These are phyloP conservation scores for Apiospora saccharicola DNA, from an alignment of 2,329 filamentous ascomycete genomes.

Conservation along the genomic window DNA sequence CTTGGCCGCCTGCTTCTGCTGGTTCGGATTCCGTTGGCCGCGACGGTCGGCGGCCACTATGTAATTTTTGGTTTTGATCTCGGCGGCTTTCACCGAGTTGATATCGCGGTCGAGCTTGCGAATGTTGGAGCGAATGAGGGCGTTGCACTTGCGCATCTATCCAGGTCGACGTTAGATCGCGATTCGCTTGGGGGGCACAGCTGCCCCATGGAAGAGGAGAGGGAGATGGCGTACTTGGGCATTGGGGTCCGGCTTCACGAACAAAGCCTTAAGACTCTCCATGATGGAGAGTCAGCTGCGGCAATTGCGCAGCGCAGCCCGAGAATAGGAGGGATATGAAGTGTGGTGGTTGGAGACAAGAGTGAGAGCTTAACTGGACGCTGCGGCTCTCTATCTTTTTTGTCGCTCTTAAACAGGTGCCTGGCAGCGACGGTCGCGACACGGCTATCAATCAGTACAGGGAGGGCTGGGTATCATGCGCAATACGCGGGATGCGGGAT, in stretches of 20 bases:
- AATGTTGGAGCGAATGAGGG: constrained; percentile 86
- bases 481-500: neutral
- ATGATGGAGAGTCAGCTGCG: constrained; percentile 56
- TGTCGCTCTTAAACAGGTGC: neutral
- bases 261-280: constrained; percentile 86
- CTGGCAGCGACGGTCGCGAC: neutral
- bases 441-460: constrained; percentile 9
- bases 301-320: constrained; percentile 14
- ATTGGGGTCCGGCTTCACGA: constrained; percentile 92
- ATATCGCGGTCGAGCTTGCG: constrained; percentile 97
- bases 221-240: constrained; percentile 72
- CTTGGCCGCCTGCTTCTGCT: constrained; percentile 77
- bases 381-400: neutral
- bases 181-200: constrained; percentile 3
- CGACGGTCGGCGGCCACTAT: constrained; percentile 86
- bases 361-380: neutral
- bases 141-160: constrained; percentile 94
- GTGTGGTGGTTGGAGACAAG: neutral
- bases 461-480: neutral
- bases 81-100: constrained; percentile 75
- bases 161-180: constrained; percentile 1
- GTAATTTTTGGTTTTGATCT: constrained; percentile 83
- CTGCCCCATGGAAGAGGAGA: neutral
- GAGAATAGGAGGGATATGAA: neutral
- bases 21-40: constrained; percentile 79